Base-by-base conservation (phyloP, 1,284 basidiomycete genomes). In the Farysia itapuensis region DNA sequence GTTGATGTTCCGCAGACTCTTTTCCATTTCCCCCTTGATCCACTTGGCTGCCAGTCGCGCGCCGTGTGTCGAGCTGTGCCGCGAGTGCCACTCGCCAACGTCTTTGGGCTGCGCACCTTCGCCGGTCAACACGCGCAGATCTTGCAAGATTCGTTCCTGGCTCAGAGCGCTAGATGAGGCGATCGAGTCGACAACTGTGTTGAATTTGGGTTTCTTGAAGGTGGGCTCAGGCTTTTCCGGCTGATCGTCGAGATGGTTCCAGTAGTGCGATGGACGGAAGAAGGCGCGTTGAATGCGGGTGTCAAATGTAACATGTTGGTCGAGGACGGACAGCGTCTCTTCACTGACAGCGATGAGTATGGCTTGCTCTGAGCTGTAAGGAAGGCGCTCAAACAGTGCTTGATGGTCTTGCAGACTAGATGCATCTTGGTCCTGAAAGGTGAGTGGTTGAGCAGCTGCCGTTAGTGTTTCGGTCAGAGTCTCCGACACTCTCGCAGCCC, bases 1-100 rank as follows among this genome's bases (percentile, higher is more conserved):
- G 14, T 39, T 31, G 7, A 68, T 11, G 5, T 12, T 18, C 2
- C 23, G 8, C 4, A 69, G 42, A 19, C 37, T 45, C 5, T 37
- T 12, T n/a, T 42, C 25, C 21, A 66, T 21, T 25, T 58, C 33
- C 21, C 30, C 22, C 25, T 54, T 51, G 43, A 69, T 49, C 66
- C 66, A 69, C 16, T 43, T 16, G 1, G 40, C 66, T 4, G 66
- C 58, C 12, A 39, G 18, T 3, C 54, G 30, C 0, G 59, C 63
- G 6, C 64, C 64, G 31, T 42, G 56, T 11, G 63, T 69, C 8
- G 52, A 49, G 30, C 53, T 59, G 39, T 69, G 64, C 14, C 67
- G 37, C 3, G 38, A 43, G 23, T 49, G 36, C 60, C 67, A 69
- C 16, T 33, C 21, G 2, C 41, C 39, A 11, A 47, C 23, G 2